Base-by-base conservation (phyloP, 2,329 filamentous ascomycete species). In the Monosporascus sp. region DNA sequence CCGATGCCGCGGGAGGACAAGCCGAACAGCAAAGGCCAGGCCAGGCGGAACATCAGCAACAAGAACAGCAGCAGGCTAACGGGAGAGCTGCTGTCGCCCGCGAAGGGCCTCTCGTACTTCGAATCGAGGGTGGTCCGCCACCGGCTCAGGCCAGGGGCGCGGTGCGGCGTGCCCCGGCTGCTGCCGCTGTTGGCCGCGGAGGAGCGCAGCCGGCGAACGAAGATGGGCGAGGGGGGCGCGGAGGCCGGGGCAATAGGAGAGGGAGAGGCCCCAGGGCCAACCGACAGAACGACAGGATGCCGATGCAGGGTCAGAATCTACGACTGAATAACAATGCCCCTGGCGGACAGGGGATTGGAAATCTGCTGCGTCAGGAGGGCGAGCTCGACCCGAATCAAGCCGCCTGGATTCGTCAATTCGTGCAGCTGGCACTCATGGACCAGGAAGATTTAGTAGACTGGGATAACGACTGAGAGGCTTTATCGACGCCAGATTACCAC, bases 61-160 rank as follows among this genome's bases (percentile, higher is more conserved):
- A 54, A 60, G 45, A 59, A 62, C 53, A 68, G 62, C 53, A 68
- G 63, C 56, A 66, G 51, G 58, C 67, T 55, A 59, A 61, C 36
- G 60, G 58, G 22, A 60, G 67, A 50, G 71, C 76, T 47, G 73
- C 65, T 19, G 73, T 83, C n/a, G 80, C 77, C 43, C 76, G 77
- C 2, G 81, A 84, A 61, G 81, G 77, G 1, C 81, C 81, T 5
- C 73, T 83, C 11, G 79, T 84, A 14, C 74, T 84, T 31, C 74
- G 81, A 31, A 77, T 84, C 27, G 74, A 76, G 40, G 72, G 74
- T 20, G 68, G 64, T 45, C 66, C 66, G 45, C 66, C 66, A 34
- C 62, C 61, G 36, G 64, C 56, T 45, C 59, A 49, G 49, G 55
- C 50, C 37, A 50, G 55, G 48, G 65, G 59, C 40, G 61, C 58